A percentile compares a stretch with the other conserved stretches of the same genome.
Conservation (phyloP, 2,329 filamentous ascomycete species). For the Chaetomiaceae sp. region DNA sequence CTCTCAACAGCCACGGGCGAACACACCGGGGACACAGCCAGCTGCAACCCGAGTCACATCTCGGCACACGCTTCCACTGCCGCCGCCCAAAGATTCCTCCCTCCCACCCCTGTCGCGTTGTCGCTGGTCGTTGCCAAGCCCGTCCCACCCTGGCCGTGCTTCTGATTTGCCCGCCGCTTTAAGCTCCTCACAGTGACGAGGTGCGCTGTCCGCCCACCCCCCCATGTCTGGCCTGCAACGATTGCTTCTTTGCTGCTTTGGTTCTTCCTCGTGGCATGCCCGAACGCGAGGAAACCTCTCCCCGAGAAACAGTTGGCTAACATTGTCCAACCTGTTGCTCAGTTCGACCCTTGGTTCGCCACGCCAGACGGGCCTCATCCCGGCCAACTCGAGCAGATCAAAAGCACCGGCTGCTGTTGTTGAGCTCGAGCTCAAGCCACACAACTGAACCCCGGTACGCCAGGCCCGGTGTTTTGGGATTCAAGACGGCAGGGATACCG, state of each 20-base stretch:
- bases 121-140: constrained; percentile 24
- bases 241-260: constrained; percentile 6
- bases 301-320: constrained; percentile 9
- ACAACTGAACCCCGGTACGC: constrained; percentile 18
- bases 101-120: constrained; percentile 26
- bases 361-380: constrained; percentile 13
- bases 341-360: neutral
- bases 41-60: constrained; percentile 27
- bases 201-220: constrained; percentile 16
- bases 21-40: constrained; percentile 7
- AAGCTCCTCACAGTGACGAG: constrained; percentile 18
- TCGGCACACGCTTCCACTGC: constrained; percentile 28
- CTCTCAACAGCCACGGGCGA: neutral
- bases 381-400: constrained; percentile 18
- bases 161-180: constrained; percentile 26
- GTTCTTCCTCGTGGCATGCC: constrained; percentile 1
- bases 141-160: constrained; percentile 18
- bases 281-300: too few relatives aligned
- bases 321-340: constrained; percentile 4
- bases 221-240: constrained; percentile 4
- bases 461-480: constrained; percentile 24
- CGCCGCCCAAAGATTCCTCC: too few relatives aligned
- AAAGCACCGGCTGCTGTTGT: constrained; percentile 22
- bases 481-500: constrained; percentile 20
- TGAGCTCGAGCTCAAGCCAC: constrained; percentile 10